These are phyloP conservation scores for Termitomyces sp. DNA, from an alignment of 768 basidiomycete species.

Conservation along the genomic window DNA sequence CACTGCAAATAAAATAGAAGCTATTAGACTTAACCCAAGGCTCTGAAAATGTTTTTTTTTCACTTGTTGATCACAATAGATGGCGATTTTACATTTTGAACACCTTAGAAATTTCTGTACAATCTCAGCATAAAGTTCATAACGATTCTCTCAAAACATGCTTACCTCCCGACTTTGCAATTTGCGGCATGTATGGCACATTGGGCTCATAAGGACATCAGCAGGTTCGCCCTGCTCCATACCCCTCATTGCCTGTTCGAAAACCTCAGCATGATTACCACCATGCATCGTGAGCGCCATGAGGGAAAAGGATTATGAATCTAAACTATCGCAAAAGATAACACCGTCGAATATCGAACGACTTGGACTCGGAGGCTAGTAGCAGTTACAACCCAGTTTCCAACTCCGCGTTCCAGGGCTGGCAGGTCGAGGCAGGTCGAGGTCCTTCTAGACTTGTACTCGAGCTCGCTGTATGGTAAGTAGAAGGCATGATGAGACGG, in stretches of 20 bases:
- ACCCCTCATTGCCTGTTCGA: background rate
- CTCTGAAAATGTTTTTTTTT: background rate
- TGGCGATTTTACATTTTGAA: slow-evolving; percentile 9
- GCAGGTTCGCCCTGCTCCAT: background rate
- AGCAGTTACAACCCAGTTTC: background rate
- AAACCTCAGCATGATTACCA: background rate
- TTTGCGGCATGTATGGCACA: background rate
- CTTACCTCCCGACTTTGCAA: background rate
- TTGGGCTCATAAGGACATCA: background rate
- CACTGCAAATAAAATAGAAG: too few species aligned
- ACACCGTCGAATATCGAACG: background rate
- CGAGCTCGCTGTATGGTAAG: slow-evolving; percentile 28
- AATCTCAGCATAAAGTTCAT: background rate
- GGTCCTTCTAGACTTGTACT: too few species aligned
- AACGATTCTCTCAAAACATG: background rate
- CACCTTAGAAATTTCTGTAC: slow-evolving; percentile 9
- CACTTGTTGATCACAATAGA: slow-evolving; percentile 13
- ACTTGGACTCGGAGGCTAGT: too few species aligned
- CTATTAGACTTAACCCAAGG: background rate
- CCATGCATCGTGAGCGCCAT: background rate
- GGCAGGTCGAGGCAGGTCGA: too few species aligned
- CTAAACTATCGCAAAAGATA: background rate
- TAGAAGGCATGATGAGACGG: slow-evolving; percentile 38
- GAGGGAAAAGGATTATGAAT: background rate
- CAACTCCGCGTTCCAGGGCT: background rate